Evolutionary conservation across 495 filamentous ascomycete species (phyloP).

Genomic region (Friedmanniomyces endolithicus): DNA sequence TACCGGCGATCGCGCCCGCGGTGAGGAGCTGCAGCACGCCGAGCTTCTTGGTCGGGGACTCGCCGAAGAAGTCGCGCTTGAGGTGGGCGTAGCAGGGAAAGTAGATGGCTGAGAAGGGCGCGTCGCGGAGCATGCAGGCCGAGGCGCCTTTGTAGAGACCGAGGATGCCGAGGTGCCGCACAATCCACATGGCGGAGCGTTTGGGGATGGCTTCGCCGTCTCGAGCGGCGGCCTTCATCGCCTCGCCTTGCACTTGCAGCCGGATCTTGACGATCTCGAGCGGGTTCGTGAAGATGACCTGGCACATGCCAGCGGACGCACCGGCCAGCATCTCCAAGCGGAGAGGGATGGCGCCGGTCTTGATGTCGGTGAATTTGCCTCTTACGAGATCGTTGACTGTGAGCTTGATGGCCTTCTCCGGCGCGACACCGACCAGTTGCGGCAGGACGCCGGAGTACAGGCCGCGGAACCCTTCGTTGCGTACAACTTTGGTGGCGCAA

Average conservation of each 20-base stretch:
- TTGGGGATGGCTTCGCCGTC: conserved; percentile 56
- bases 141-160: conserved; percentile 96
- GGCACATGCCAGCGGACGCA: conserved; percentile 82
- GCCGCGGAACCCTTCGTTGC: conserved; percentile 79
- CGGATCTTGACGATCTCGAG: conserved; percentile 99
- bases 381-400: conserved; percentile 93
- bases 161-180: conserved; percentile 85
- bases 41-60: conserved; percentile 76
- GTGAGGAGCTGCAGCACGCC: conserved; percentile 86
- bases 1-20: conserved; percentile 92
- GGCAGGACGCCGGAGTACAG: conserved; percentile 90
- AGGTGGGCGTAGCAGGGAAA: conserved; percentile 94
- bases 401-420: conserved; percentile 97
- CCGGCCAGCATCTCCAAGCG: conserved; percentile 71
- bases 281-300: conserved; percentile 96
- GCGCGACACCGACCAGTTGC: conserved; percentile 90
- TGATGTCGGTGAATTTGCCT: conserved; percentile 58
- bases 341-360: conserved; percentile 60
- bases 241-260: conserved; percentile 92
- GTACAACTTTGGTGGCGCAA: conserved; percentile 81
- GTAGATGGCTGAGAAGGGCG: conserved; percentile 97
- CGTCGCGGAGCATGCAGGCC: conserved; percentile 87
- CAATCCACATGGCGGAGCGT: conserved; percentile 93
- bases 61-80: conserved; percentile 87
- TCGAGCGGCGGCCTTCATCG: conserved; percentile 58